Conservation (phyloP, 2,329 filamentous ascomycete species). For the Diaporthe citri region DNA sequence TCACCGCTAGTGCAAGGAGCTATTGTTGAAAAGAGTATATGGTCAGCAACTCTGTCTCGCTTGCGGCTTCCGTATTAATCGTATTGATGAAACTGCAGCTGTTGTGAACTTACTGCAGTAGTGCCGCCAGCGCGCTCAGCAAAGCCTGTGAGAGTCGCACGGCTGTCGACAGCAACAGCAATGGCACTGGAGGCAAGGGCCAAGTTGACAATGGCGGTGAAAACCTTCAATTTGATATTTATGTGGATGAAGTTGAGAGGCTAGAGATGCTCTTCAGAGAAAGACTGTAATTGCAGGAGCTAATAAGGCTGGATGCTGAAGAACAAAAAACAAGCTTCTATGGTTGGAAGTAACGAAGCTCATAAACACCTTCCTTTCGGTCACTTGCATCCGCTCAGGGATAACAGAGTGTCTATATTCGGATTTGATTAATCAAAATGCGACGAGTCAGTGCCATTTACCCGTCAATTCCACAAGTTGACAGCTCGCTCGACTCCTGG, state of each 20-base stretch:
- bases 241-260: not conserved
- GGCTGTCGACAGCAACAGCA: conserved; percentile 15
- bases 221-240: conserved; percentile 10
- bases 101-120: conserved; percentile 1
- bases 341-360: not conserved
- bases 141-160: not conserved
- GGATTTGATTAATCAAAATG: not conserved
- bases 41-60: not conserved
- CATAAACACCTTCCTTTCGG: not conserved
- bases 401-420: conserved; percentile 9
- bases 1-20: not conserved
- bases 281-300: not conserved
- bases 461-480: too few relatives aligned
- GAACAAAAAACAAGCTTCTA: not conserved
- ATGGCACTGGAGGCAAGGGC: conserved; percentile 4
- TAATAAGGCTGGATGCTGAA: not conserved
- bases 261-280: not conserved
- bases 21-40: not conserved
- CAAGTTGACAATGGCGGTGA: conserved; percentile 10
- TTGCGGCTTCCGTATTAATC: not conserved
- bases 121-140: conserved; percentile 10
- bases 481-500: not conserved
- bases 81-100: too few relatives aligned
- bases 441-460: conserved; percentile 21
- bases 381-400: not conserved